Evolutionary conservation across 257 asterid genomes (phyloP).

Genomic region (Lavandula angustifolia): DNA sequence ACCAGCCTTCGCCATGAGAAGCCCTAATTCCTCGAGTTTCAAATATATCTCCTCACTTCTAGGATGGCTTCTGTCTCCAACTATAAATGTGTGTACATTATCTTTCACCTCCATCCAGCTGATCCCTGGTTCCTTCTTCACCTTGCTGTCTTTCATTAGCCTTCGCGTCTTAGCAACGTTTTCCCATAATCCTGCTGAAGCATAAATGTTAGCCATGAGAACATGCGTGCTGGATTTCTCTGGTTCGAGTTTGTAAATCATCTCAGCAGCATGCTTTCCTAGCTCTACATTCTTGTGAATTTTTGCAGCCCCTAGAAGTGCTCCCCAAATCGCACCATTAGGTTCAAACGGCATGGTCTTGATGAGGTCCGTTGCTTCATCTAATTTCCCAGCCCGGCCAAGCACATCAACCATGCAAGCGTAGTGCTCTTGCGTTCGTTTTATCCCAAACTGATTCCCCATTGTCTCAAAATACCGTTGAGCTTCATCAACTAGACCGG

Average conservation of each 20-base stretch:
- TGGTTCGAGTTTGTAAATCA: conserved; percentile 58
- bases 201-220: conserved; percentile 68
- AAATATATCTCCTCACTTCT: conserved; percentile 60
- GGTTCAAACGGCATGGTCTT: conserved; percentile 71
- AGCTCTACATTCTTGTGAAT: conserved; percentile 65
- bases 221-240: conserved; percentile 79
- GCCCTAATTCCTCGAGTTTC: conserved; percentile 65
- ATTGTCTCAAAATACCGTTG: conserved; percentile 53
- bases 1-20: conserved; percentile 60
- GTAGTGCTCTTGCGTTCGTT: conserved; percentile 72
- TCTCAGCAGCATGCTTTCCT: conserved; percentile 65
- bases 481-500: conserved; percentile 73
- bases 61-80: conserved; percentile 68
- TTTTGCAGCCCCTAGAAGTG: conserved; percentile 80
- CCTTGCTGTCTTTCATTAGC: conserved; percentile 58
- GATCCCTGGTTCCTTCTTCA: conserved; percentile 87
- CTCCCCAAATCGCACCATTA: conserved; percentile 72
- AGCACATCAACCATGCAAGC: conserved; percentile 89
- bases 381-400: conserved; percentile 71
- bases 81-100: conserved; percentile 60
- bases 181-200: conserved; percentile 71
- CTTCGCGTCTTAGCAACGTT: conserved; percentile 57
- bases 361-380: conserved; percentile 52
- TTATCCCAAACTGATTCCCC: conserved; percentile 53
- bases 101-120: conserved; percentile 87